phyloP scores from a whole-genome alignment of 441 rosid genomes.

The Erodium chrysanthum region DNA sequence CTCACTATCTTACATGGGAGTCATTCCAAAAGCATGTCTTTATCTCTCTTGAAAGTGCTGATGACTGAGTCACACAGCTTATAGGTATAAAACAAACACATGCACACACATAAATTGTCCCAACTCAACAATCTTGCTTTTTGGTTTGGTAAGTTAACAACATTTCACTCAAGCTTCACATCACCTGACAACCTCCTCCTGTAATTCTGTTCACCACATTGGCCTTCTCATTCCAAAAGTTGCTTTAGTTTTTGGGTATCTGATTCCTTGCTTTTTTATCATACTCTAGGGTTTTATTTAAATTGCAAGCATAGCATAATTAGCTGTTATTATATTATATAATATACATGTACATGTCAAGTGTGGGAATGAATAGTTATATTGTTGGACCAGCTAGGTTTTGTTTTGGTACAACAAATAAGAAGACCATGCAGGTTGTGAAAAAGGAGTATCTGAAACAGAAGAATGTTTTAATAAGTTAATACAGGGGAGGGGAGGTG shows the following conservation, averaged over 20 bases:
- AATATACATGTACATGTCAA: too few species aligned
- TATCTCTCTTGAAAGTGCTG: not conserved
- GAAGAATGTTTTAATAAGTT: not conserved
- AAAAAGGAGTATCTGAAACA: not conserved
- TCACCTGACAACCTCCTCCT: slow-evolving; percentile 17
- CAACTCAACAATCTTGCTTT: slow-evolving; percentile 22
- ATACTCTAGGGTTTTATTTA: not conserved
- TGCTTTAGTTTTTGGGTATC: slow-evolving; percentile 5
- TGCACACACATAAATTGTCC: not conserved
- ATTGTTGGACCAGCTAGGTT: not conserved
- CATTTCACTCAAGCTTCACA: slow-evolving; percentile 21
- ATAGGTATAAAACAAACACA: not conserved
- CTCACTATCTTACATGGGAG: slow-evolving; percentile 15
- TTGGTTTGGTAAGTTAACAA: slow-evolving; percentile 22
- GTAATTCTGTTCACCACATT: not conserved
- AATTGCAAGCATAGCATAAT: not conserved
- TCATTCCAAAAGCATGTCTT: slow-evolving; percentile 27
- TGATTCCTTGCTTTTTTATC: not conserved
- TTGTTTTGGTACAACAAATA: not conserved
- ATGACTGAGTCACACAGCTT: slow-evolving; percentile 3
- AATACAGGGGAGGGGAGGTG: not conserved
- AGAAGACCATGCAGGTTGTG: slow-evolving; percentile 1
- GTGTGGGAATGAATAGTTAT: not conserved
- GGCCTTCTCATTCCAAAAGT: slow-evolving; percentile 2
- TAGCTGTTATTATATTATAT: not conserved